Base-by-base conservation (phyloP, 768 basidiomycete genomes). In the Amanita inopinata region DNA sequence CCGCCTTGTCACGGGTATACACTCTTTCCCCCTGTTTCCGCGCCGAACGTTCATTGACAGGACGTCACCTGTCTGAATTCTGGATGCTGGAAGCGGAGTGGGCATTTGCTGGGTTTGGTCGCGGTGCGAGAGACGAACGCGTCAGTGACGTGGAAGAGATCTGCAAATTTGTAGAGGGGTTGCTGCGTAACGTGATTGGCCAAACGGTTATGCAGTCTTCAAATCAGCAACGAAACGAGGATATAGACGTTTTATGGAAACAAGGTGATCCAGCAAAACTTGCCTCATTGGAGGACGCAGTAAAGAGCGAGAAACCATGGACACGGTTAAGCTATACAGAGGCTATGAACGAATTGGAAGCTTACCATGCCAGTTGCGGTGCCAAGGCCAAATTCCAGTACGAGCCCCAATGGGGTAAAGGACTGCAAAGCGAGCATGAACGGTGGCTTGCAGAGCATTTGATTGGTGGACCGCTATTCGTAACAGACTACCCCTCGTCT, bases 81-180 rank as follows among this genome's bases (percentile, higher is more conserved):
- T 97, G 90, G 86, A 99, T 99, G 96, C 76, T 97, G 41, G 96
- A 99, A 63, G 93, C 88, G 0, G 96, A 99, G 57, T 82, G 89
- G 74, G 79, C 79, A 2, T 63, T 67, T 33, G 18, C 28, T 4
- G 33, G 25, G 10, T 27, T 35, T 19, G 42, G 14, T 10, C 2
- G n/a, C 6, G 25, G 15, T 31, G 11, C 30, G 17, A 6, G n/a
- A 14, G 33, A 14, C 6, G 15, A 34, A 5, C 32, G 14, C 14
- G 15, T 15, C 44, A 32, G 56, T 37, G 49, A 67, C 62, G 40
- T 67, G 73, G 49, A 76, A 65, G 64, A 63, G 12, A 56, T 71
- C 12, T 70, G 67, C 41, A 56, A 55, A 14, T 53, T 67, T 6
- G 64, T 68, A 1, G 69, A 72, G 50, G 56, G 54, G 11, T 25